phyloP scores from a whole-genome alignment of 129 eudicot species.

The Calendula officinalis region DNA sequence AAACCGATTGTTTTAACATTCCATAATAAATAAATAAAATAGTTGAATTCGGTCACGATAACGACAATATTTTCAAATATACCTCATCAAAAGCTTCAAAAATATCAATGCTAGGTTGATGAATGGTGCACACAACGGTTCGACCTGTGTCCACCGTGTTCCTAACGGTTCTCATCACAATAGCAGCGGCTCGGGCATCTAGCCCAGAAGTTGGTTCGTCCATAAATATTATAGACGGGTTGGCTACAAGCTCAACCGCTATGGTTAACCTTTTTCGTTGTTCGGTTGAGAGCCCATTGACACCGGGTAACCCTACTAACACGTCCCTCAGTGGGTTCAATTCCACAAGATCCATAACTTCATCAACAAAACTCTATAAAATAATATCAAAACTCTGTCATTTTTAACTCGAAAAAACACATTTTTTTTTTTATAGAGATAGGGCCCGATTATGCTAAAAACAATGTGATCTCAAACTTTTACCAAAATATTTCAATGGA shows the following conservation, averaged over 20 bases:
- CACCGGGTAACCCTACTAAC: slow-evolving; percentile 40
- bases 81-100: slow-evolving; percentile 66
- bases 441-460: not conserved
- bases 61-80: not conserved
- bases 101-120: slow-evolving; percentile 10
- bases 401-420: not conserved
- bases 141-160: slow-evolving; percentile 59
- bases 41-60: too few species aligned
- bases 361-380: slow-evolving; percentile 66
- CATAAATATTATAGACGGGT: slow-evolving; percentile 32
- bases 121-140: slow-evolving; percentile 65
- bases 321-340: slow-evolving; percentile 48
- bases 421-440: too few species aligned
- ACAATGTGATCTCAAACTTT: too few species aligned
- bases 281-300: too few species aligned
- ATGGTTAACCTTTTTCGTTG: too few species aligned
- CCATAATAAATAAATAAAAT: not conserved
- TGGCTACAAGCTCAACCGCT: too few species aligned
- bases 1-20: not conserved
- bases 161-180: slow-evolving; percentile 55
- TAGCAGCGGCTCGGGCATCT: slow-evolving; percentile 60
- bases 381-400: not conserved
- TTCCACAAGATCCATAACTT: slow-evolving; percentile 76
- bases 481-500: too few species aligned
- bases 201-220: slow-evolving; percentile 59